Base-by-base conservation (phyloP, 306 rosid genomes). In the Luffa acutangula region DNA sequence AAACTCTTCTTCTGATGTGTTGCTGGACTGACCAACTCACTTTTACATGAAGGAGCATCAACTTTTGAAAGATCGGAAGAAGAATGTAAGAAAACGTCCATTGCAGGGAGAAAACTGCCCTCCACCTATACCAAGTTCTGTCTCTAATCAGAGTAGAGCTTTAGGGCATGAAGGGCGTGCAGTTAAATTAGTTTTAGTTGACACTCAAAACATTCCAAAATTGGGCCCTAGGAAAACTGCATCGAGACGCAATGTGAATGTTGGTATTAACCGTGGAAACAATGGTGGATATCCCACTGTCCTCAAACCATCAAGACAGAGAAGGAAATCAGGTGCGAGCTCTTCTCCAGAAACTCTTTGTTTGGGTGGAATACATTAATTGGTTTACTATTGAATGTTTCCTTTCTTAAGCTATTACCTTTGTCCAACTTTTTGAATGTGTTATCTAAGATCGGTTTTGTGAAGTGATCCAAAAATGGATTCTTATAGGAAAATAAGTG, bases 11-110 rank as follows among this genome's bases (percentile, higher is more conserved):
- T 72, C 41, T 77, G 59, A 20, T 74, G 63, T 78, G 48, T 49
- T 75, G 21, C 90, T 87, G n/a, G 51, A 83, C 90, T 87, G 80
- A 88, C 85, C 80, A 80, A 82, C 82, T 82, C 70, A 80, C 72
- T 85, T 89, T 87, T 75, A 73, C 48, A 25, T 86, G 83, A 87
- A 95, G 98, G 98, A 95, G 86, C 98, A 89, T 85, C 98, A 93
- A 95, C 97, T 95, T 77, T 67, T 91, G 81, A 95, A 91, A 88
- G 98, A 95, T 85, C 87, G 97, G 79, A 95, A 91, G 87, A 95
- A 95, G 89, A 92, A 75, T 80, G 89, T 91, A 12, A 86, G 88
- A 84, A 95, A 89, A 88, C 89, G 92, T 76, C 86, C 96, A 42
- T 79, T 84, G 78, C 97, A 80, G 65, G 98, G 91, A 36, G 93